These are phyloP conservation scores for Rhytidiadelphus loreus DNA, from an alignment of 225 moss, liverwort and hornwort genomes.

Conservation along the genomic window DNA sequence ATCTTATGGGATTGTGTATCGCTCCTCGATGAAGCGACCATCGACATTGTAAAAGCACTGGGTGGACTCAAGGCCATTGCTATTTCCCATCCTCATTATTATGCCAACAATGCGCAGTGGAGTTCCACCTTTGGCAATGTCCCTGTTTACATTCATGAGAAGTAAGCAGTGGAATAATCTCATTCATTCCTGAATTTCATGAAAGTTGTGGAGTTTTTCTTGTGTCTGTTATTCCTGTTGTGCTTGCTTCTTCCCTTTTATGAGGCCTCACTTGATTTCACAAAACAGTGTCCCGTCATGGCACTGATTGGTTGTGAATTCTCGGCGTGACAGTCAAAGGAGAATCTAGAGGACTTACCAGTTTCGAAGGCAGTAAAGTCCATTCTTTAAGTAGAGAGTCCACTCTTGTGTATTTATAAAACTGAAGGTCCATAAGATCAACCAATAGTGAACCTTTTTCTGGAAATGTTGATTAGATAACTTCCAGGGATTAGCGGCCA, in stretches of 20 bases:
- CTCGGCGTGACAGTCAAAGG: background rate
- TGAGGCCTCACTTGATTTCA: background rate
- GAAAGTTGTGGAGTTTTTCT: background rate
- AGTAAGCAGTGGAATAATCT: slow-evolving; percentile 15
- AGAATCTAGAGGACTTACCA: too few species aligned
- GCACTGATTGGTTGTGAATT: background rate
- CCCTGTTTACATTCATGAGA: slow-evolving; percentile 85
- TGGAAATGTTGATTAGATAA: too few species aligned
- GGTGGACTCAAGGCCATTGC: slow-evolving; percentile 86
- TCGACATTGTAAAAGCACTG: slow-evolving; percentile 75
- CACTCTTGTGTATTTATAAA: too few species aligned
- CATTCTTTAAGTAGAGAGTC: too few species aligned
- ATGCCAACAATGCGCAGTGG: slow-evolving; percentile 76
- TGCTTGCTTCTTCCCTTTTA: background rate
- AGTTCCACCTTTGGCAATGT: slow-evolving; percentile 72
- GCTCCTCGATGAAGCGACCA: slow-evolving; percentile 74
- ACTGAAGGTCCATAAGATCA: too few species aligned
- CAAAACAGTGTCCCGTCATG: background rate
- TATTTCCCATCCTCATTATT: slow-evolving; percentile 85
- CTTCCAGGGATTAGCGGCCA: too few species aligned
- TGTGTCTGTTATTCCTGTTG: background rate
- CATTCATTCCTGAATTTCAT: background rate
- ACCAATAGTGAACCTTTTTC: too few species aligned
- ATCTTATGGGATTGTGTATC: slow-evolving; percentile 84
- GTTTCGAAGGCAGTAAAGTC: too few species aligned